These are phyloP conservation scores for Pichia thaimueangensis DNA, from an alignment of 805 yeast species.

Conservation along the genomic window DNA sequence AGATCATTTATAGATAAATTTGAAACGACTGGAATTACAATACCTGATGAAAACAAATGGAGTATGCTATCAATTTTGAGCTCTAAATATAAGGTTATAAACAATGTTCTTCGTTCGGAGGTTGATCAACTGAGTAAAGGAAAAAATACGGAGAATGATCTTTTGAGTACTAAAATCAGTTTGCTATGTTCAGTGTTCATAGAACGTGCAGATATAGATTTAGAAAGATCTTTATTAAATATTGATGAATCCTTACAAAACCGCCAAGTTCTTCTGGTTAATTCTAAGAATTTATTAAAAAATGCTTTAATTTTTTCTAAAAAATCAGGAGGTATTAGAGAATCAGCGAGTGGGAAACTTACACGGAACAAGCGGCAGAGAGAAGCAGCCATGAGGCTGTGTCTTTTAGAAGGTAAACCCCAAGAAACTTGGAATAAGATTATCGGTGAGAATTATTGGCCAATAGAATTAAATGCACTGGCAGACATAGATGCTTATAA, in stretches of 20 bases:
- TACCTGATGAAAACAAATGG: conserved; percentile 32
- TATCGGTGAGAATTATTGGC: conserved; percentile 26
- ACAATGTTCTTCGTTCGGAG: conserved; percentile 26
- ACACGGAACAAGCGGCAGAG: conserved; percentile 35
- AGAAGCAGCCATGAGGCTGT: conserved; percentile 41
- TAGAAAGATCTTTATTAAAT: conserved; percentile 38
- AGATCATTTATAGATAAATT: conserved; percentile 37
- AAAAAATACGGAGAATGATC: conserved; percentile 16
- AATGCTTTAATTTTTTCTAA: conserved; percentile 41
- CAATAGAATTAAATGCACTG: conserved; percentile 21
- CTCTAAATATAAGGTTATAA: conserved; percentile 33
- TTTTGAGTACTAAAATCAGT: conserved; percentile 20
- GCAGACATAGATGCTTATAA: conserved; percentile 21
- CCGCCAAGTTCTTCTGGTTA: conserved; percentile 29
- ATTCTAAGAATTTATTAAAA: conserved; percentile 38
- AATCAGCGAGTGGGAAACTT: conserved; percentile 37
- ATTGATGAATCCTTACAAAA: conserved; percentile 29
- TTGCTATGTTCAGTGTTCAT: conserved; percentile 38
- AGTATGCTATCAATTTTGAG: conserved; percentile 33
- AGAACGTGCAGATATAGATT: conserved; percentile 48
- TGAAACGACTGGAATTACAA: conserved; percentile 5
- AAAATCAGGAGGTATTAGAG: conserved; percentile 46
- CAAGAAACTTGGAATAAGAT: conserved; percentile 21
- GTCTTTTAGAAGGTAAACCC: conserved; percentile 38
- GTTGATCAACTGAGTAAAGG: conserved; percentile 17